Base-by-base conservation (phyloP, 2,329 filamentous ascomycete species). In the Talaromyces verruculosus region DNA sequence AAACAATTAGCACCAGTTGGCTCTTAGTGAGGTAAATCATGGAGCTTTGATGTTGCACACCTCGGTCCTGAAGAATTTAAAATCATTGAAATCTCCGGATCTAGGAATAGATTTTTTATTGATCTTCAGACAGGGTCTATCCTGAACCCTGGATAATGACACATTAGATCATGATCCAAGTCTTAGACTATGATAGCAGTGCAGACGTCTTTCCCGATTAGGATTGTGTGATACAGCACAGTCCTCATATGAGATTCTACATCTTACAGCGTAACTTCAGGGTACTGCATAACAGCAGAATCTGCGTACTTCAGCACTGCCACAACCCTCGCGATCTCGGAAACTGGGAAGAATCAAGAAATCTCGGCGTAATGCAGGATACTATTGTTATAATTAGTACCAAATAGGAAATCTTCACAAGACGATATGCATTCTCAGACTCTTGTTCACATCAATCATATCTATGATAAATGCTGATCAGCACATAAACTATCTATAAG, bases 1-100 rank as follows among this genome's bases (percentile, higher is more conserved):
- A 67, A 67, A 67, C 65, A 67, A 45, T 62, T 39, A 64, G 19
- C 28, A 58, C 30, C 30, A 33, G 30, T 10, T 33, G 30, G 30
- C 65, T 28, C 43, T 53, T 43, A 49, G 25, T 45, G 25, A 39
- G 49, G 28, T 17, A 13, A 62, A 25, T 39, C 28, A 55, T 33
- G 28, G 49, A 33, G 49, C 28, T 4, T 49, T 25, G 39, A 49
- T 41, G 30, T 25, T 53, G 35, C 19, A 55, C 33, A 25, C 19
- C 10, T 25, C 22, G 45, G 43, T 28, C 60, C 49, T 60, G 55
- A 65, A 65, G 53, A 53, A 65, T 47, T 39, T 35, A 13, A 39
- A 25, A 51, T 43, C 3, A 61, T 11, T 22, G 41, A 51, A 22
- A 17, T 62, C 28, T 51, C 45, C 60, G 43, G 11, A 51, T 62